phyloP scores from a whole-genome alignment of 1,139 yeast species.

The Taiozyma sp. region DNA sequence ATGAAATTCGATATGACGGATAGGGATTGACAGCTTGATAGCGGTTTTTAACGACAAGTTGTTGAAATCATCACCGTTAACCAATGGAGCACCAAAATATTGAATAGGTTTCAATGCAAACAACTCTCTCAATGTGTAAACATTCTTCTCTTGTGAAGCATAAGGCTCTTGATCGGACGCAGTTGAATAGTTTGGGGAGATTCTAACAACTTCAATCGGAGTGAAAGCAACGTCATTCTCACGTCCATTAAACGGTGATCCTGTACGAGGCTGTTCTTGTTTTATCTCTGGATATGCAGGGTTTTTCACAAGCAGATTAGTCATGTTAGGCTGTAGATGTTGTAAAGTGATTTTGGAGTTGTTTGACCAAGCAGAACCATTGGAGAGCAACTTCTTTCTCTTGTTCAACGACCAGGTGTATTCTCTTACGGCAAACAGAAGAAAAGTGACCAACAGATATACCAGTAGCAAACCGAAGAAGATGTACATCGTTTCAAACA shows the following conservation, averaged over 20 bases:
- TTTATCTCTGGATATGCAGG: slow-evolving; percentile 10
- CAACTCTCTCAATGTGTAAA: slow-evolving; percentile 15
- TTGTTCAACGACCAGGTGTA: slow-evolving; percentile 16
- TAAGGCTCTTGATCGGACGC: slow-evolving; percentile 2
- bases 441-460: slow-evolving; percentile 9
- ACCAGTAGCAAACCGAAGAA: slow-evolving; percentile 12
- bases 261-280: background rate
- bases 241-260: background rate
- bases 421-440: slow-evolving; percentile 19
- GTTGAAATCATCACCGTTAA: background rate
- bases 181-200: slow-evolving; percentile 4
- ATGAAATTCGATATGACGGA: slow-evolving; percentile 14
- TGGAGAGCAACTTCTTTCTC: slow-evolving; percentile 9
- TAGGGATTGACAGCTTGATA: slow-evolving; percentile 4
- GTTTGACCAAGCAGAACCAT: slow-evolving; percentile 20
- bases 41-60: background rate
- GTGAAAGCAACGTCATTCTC: background rate
- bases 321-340: background rate
- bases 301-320: background rate
- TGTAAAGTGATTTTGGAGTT: slow-evolving; percentile 1
- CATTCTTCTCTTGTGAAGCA: background rate
- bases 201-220: slow-evolving; percentile 8
- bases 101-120: slow-evolving; percentile 14
- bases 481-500: slow-evolving; percentile 16
- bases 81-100: slow-evolving; percentile 12